Conservation (phyloP, 2,329 filamentous ascomycete genomes). For the Falciphora oryzae region DNA sequence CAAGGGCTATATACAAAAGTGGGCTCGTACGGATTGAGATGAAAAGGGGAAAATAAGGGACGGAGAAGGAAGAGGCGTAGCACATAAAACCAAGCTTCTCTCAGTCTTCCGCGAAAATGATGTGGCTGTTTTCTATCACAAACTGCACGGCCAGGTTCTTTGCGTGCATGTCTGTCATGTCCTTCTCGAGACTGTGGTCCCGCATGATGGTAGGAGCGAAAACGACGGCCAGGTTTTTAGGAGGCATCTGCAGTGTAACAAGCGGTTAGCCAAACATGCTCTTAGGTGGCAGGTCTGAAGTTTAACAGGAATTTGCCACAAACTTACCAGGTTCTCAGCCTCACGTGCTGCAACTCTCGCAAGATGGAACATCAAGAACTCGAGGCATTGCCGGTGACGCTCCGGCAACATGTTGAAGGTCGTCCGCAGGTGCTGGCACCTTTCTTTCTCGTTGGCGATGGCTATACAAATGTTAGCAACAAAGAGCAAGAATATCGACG, state of each 20-base stretch:
- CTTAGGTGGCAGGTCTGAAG: neutral
- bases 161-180: slow-evolving; percentile 92
- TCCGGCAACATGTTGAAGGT: slow-evolving; percentile 75
- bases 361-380: slow-evolving; percentile 92
- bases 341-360: slow-evolving; percentile 78
- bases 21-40: neutral
- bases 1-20: neutral
- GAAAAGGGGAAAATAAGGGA: neutral
- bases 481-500: slow-evolving; percentile 2
- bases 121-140: slow-evolving; percentile 81
- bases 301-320: neutral
- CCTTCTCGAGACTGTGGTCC: slow-evolving; percentile 79
- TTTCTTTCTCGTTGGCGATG: slow-evolving; percentile 59
- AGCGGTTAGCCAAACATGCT: slow-evolving; percentile 15
- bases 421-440: slow-evolving; percentile 64
- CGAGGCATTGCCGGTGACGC: slow-evolving; percentile 81
- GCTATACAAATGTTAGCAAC: slow-evolving; percentile 35
- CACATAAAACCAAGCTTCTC: slow-evolving; percentile 4
- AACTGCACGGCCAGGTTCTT: slow-evolving; percentile 93
- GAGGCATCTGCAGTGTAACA: slow-evolving; percentile 67
- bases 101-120: slow-evolving; percentile 60
- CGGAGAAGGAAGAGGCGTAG: neutral
- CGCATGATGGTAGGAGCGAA: slow-evolving; percentile 98
- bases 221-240: slow-evolving; percentile 91
- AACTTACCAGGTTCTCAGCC: slow-evolving; percentile 73